Evolutionary conservation across 208 protist species (phyloP), one percentile per base, ranked within the genome.

Genomic region (Leishmania tarentolae): DNA sequence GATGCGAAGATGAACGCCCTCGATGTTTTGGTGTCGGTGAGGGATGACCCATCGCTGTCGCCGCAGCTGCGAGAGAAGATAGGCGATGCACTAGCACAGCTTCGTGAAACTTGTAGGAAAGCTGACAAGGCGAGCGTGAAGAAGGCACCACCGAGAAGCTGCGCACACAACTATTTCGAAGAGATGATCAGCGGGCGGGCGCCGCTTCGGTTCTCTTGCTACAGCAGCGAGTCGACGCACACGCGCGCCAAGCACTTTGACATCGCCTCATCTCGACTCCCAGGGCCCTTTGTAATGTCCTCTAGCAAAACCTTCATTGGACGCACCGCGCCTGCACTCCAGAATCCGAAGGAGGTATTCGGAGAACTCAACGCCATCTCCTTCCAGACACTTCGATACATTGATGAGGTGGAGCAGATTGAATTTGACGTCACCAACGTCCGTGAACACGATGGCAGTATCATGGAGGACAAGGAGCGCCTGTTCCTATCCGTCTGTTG

Each of bases 401-500:
- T 97, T n/a, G 93, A 95, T 42, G 87, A 92, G 52, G 88, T 97
- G 15, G 89, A 89, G 42, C 90, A 93, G 66, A 84, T 97, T 24
- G 88, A 97, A 76, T 97, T 97, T 79, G 90, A 93, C 76, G 90
- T 93, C 35, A 72, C 76, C 31, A 78, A 90, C 73, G 82, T 97
- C 53, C 86, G 82, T 24, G 91, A 95, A 75, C 87, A 93, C 46
- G 92, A 97, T 73, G 91, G 90, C 8, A 94, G 91, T 63, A 24
- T 92, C 46, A 95, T 97, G 93, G 68, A 89, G 35, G 89, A 97
- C 80, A 88, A 83, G 50, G 86, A 90, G 44, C 88, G 93, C n/a
- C 80, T 97, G 19, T 97, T 97, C 74, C 80, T 97, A 44, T 97
- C 92, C 2, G 92, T 97, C 19, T 93, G 88, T 79, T 92, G 89